phyloP scores from a whole-genome alignment of 1,284 basidiomycete species.

The Melampsora occidentalis region DNA sequence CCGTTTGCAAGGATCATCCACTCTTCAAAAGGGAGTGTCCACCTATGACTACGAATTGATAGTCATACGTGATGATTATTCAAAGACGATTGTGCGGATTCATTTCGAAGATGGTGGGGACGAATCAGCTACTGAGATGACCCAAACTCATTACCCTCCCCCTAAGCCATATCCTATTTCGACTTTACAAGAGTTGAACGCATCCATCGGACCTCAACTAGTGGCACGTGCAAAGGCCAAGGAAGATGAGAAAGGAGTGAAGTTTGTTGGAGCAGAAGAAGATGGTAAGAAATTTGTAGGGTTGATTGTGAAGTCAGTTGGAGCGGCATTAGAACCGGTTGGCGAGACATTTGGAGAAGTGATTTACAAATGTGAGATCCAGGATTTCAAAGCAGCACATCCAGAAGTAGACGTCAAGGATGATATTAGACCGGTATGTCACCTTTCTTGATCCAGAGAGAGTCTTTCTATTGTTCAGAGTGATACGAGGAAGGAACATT shows the following conservation, averaged over 20 bases:
- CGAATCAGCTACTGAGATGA: constrained; percentile 36
- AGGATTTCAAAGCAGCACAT: constrained; percentile 33
- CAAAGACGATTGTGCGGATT: constrained; percentile 35
- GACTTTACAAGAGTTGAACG: constrained; percentile 21
- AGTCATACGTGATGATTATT: constrained; percentile 41
- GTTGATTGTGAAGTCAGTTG: constrained; percentile 26
- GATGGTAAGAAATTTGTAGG: constrained; percentile 22
- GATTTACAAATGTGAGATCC: constrained; percentile 35
- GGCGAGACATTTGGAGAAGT: constrained; percentile 36
- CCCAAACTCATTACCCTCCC: constrained; percentile 30
- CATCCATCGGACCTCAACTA: constrained; percentile 32
- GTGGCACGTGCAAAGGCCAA: constrained; percentile 34
- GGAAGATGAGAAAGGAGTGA: constrained; percentile 40
- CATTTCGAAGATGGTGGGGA: constrained; percentile 35
- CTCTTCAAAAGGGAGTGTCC: constrained; percentile 13
- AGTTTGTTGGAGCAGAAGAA: constrained; percentile 10
- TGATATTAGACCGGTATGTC: constrained; percentile 38
- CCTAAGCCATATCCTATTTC: constrained; percentile 21
- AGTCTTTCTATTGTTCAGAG: not conserved
- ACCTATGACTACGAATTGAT: constrained; percentile 33
- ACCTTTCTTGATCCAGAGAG: not conserved
- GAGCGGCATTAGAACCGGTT: constrained; percentile 32
- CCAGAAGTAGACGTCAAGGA: constrained; percentile 35
- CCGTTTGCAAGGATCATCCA: constrained; percentile 36
- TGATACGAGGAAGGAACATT: not conserved